These are phyloP conservation scores for Mycena sanguinolenta DNA, from an alignment of 768 basidiomycete species.

Conservation along the genomic window DNA sequence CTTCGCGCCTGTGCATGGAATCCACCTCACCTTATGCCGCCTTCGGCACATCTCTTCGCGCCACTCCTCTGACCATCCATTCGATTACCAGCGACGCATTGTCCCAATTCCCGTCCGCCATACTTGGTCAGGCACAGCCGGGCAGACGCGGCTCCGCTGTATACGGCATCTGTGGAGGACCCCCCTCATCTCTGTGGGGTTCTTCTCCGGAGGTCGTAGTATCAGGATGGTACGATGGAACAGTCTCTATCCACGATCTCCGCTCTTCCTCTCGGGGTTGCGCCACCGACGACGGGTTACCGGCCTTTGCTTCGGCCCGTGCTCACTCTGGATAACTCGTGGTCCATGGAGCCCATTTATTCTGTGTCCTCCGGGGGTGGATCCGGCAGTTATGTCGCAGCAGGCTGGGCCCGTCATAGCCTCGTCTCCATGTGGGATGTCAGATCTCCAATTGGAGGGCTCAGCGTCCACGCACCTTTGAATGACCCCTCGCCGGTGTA, in stretches of 20 bases:
- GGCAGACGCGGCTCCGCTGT: constrained; percentile 64
- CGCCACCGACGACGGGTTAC: constrained; percentile 15
- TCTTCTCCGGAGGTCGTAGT: constrained; percentile 78
- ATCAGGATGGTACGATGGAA: constrained; percentile 88
- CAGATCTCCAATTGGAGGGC: constrained; percentile 70
- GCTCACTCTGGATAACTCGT: constrained; percentile 73
- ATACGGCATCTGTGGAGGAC: constrained; percentile 76
- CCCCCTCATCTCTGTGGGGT: constrained; percentile 76
- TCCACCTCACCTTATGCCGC: constrained; percentile 72
- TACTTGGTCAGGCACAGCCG: constrained; percentile 54
- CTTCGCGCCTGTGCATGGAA: constrained; percentile 65
- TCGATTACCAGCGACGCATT: constrained; percentile 62
- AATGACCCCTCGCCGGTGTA: constrained; percentile 88
- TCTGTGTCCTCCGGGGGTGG: constrained; percentile 83
- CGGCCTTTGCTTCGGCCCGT: constrained; percentile 65
- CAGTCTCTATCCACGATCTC: constrained; percentile 81
- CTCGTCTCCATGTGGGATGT: constrained; percentile 89
- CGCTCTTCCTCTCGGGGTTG: constrained; percentile 59
- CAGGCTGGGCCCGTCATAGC: constrained; percentile 82
- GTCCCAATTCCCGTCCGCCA: constrained; percentile 60
- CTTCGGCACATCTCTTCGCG: constrained; percentile 76
- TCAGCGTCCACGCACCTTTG: constrained; percentile 85
- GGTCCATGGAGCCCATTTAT: constrained; percentile 82
- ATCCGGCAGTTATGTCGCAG: constrained; percentile 72
- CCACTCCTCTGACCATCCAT: constrained; percentile 71